These are phyloP conservation scores for Dentipellis sp. DNA, from an alignment of 768 basidiomycete genomes.

Conservation along the genomic window DNA sequence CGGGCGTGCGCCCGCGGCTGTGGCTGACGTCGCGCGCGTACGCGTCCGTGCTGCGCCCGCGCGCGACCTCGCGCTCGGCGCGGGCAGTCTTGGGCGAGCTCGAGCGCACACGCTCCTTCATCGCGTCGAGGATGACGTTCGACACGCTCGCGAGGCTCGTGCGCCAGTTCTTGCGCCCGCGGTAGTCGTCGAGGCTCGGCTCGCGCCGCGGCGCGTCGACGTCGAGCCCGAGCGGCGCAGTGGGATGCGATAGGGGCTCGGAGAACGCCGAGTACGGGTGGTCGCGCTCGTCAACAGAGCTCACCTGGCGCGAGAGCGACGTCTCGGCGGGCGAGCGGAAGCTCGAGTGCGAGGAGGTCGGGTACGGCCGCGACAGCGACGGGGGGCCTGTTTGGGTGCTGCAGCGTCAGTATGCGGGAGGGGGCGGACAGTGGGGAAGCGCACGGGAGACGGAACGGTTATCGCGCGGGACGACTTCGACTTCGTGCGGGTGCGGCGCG, in stretches of 20 bases:
- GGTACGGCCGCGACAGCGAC: not conserved
- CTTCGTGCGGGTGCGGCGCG: not conserved
- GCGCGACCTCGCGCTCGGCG: too few relatives aligned
- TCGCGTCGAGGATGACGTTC: slow-evolving; percentile 6
- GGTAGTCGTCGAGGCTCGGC: slow-evolving; percentile 3
- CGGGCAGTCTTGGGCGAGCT: slow-evolving; percentile 1
- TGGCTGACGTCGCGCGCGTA: not conserved
- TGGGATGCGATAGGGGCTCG: not conserved
- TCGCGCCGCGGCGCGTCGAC: slow-evolving; percentile 1
- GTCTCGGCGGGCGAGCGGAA: not conserved
- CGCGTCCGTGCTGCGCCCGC: not conserved
- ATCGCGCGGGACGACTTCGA: not conserved
- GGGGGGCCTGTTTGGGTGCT: not conserved
- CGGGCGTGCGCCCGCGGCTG: not conserved
- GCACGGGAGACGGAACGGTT: slow-evolving; percentile 2
- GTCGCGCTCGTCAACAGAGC: not conserved
- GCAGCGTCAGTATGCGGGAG: not conserved
- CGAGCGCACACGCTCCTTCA: slow-evolving; percentile 7
- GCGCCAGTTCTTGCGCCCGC: slow-evolving; percentile 5
- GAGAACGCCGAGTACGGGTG: not conserved
- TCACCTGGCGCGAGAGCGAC: not conserved
- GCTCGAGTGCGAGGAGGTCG: not conserved
- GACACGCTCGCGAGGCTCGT: slow-evolving; percentile 10
- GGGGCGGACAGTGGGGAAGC: not conserved
- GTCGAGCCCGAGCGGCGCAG: not conserved